A percentile compares a stretch with the other conserved stretches of the same genome.
Conservation (phyloP, 306 rosid genomes). For the Begonia peltatifolia region DNA sequence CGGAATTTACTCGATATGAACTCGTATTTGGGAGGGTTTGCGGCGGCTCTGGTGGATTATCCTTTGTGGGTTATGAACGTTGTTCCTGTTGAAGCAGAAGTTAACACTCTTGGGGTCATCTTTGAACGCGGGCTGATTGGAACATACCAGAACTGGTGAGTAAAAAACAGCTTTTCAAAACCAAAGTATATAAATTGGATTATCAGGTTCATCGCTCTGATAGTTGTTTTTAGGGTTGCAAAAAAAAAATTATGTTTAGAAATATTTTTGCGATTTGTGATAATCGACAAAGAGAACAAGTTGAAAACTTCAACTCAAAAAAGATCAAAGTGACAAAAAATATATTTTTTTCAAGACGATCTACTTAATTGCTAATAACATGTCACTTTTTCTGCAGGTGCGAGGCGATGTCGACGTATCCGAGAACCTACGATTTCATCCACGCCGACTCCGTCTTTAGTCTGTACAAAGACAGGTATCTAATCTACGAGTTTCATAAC, state of each 20-base stretch:
- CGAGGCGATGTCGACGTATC: constrained; percentile 96
- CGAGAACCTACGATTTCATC: constrained; percentile 84
- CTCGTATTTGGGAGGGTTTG: constrained; percentile 76
- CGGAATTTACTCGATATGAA: constrained; percentile 87
- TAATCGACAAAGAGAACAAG: no score
- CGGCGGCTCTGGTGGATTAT: constrained; percentile 59
- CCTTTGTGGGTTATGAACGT: constrained; percentile 93
- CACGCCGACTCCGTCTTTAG: constrained; percentile 73
- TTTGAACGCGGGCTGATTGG: constrained; percentile 86
- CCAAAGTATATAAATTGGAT: neutral
- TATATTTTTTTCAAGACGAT: no score
- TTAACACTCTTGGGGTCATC: constrained; percentile 73
- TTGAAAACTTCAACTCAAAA: no score
- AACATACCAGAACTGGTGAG: constrained; percentile 85
- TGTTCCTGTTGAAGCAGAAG: constrained; percentile 66
- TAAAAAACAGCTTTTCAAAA: neutral
- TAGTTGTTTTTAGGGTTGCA: no score
- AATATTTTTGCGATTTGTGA: no score
- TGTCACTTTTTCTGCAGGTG: constrained; percentile 32
- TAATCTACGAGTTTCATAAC: neutral
- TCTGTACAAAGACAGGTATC: constrained; percentile 62
- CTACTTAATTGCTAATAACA: no score
- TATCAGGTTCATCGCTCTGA: neutral
- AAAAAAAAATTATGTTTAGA: no score
- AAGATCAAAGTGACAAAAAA: no score